These are phyloP conservation scores for Hirschioporus abietinus DNA, from an alignment of 768 basidiomycete genomes.

Conservation along the genomic window DNA sequence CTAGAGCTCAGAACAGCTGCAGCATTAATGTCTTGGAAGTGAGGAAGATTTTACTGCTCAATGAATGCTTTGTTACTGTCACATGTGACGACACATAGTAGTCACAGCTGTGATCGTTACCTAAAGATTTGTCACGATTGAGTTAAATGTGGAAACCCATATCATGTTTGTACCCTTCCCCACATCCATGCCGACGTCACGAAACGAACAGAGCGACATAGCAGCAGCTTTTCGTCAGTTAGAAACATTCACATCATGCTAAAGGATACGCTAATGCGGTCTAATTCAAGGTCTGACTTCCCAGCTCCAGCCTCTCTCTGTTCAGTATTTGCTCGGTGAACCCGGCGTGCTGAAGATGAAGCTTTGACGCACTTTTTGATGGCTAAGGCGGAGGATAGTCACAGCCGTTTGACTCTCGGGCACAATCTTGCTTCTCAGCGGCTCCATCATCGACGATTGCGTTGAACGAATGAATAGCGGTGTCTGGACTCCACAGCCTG, in stretches of 20 bases:
- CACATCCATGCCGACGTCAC: neutral
- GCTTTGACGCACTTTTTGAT: neutral
- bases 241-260: neutral
- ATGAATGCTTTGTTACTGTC: no score
- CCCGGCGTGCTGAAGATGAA: neutral
- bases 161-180: neutral
- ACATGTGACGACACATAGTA: no score
- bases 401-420: neutral
- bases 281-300: neutral
- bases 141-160: no score
- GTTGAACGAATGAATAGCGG: neutral
- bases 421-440: neutral
- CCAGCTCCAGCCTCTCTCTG: neutral
- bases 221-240: neutral
- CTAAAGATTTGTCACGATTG: no score
- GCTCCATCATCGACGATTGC: neutral
- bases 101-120: no score
- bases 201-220: no score
- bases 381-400: neutral
- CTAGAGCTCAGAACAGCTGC: no score
- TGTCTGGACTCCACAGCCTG: conserved; percentile 1
- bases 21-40: no score
- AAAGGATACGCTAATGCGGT: neutral
- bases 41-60: no score
- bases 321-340: neutral